These are phyloP conservation scores for Botrytis squamosa DNA, from an alignment of 2,329 filamentous ascomycete genomes.

Conservation along the genomic window DNA sequence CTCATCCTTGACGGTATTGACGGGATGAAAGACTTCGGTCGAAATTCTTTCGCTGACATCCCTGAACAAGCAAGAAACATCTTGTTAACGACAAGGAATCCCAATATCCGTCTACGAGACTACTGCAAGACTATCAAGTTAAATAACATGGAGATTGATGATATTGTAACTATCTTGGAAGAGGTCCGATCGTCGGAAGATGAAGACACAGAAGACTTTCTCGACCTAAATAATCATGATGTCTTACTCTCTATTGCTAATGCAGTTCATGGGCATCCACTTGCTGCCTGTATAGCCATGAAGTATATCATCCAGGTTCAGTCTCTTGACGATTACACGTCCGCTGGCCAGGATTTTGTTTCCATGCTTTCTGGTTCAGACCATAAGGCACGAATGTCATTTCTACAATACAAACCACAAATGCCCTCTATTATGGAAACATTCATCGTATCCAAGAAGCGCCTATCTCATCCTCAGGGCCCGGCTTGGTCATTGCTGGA, in stretches of 20 bases:
- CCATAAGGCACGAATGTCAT: not conserved
- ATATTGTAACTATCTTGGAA: not conserved
- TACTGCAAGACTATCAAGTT: not conserved
- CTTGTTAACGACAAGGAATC: not conserved
- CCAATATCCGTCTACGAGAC: not conserved
- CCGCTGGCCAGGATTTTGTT: not conserved
- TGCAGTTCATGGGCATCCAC: not conserved
- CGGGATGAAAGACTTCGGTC: not conserved
- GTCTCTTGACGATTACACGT: not conserved
- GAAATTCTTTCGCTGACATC: too few species aligned
- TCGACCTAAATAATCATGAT: not conserved
- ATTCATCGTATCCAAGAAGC: conserved; percentile 5
- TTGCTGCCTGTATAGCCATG: conserved; percentile 11
- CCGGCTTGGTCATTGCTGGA: conserved; percentile 1
- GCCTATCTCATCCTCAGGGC: not conserved
- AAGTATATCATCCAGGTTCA: conserved; percentile 4
- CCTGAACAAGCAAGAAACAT: not conserved
- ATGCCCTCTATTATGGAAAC: conserved; percentile 6
- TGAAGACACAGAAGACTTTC: not conserved
- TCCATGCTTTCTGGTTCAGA: conserved; percentile 1
- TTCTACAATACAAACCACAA: not conserved
- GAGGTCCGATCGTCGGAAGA: not conserved
- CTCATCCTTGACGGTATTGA: conserved; percentile 11
- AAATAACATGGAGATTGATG: not conserved
- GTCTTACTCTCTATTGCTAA: not conserved